A percentile compares a stretch with the other conserved stretches of the same genome.
These are phyloP conservation scores for Calonectria ilicicola DNA, from an alignment of 2,329 filamentous ascomycete genomes.

Conservation along the genomic window DNA sequence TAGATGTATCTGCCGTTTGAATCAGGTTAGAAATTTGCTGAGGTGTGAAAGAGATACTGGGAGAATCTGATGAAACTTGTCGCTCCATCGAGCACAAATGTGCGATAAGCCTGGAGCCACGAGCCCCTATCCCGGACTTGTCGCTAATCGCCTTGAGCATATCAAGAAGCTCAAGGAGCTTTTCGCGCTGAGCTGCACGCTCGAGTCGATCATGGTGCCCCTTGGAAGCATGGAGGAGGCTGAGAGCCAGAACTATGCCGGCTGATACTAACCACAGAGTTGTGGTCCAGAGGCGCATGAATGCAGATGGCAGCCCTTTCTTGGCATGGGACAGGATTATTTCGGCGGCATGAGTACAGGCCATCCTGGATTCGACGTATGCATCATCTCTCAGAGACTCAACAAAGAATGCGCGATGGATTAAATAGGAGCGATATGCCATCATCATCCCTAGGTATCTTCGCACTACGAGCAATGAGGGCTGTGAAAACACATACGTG, in stretches of 20 bases:
- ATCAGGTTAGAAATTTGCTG: conserved; percentile 1
- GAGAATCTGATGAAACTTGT: neutral
- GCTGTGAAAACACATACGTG: neutral
- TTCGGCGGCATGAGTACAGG: neutral
- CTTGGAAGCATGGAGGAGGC: neutral
- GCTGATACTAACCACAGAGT: neutral
- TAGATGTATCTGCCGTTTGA: neutral
- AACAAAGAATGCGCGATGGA: neutral
- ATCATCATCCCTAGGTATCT: neutral
- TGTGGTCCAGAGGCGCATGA: neutral
- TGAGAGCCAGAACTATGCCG: neutral
- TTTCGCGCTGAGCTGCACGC: neutral
- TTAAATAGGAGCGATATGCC: neutral
- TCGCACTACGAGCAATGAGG: neutral
- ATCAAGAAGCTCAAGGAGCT: neutral
- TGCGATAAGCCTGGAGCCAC: neutral
- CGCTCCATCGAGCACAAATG: neutral
- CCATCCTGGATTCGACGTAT: neutral
- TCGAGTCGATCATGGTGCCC: neutral
- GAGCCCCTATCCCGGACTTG: neutral
- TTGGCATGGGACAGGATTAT: neutral
- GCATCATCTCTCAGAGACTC: neutral
- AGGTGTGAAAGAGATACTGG: neutral
- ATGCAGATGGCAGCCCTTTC: neutral
- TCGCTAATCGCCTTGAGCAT: neutral